Evolutionary conservation across 208 protist genomes (phyloP), one percentile per base, ranked within the genome.

Genomic region (Phytomonas sp.): DNA sequence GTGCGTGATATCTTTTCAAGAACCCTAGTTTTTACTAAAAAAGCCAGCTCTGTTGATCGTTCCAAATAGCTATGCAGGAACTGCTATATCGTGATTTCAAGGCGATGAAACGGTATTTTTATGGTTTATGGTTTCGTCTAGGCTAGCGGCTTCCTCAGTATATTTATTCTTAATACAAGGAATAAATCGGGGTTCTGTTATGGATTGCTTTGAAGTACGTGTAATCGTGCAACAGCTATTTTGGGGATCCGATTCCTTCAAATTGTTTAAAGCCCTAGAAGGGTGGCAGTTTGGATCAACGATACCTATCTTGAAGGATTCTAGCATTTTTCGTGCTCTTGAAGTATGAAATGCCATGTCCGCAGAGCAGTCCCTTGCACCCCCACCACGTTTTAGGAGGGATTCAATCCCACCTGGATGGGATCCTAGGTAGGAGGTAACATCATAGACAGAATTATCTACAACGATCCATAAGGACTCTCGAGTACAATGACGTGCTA

Each of bases 391-490:
- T 36, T 75, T 83, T 31, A 92, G 71, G 29, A 94, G 70, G 34
- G 87, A 82, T n/a, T 67, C 65, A 30, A 78, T 67, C 0, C 89
- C 89, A 13, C 89, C 89, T 0, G 86, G 86, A 67, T 94, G 89
- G 0, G 73, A 62, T 23, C 74, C 77, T 9, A 92, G 53, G 37
- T 91, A 69, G 15, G 79, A 56, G 11, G 89, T 92, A 30, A 92
- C 74, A 75, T 94, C 86, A 69, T 86, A 90, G n/a, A 95, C 79
- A 8, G 81, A 88, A 51, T 81, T 76, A 29, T 74, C 84, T 1
- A 78, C 72, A 56, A 92, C 68, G 62, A 92, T 89, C 85, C 86
- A 94, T 28, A 88, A 67, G 5, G 84, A 89, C 13, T 65, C 70
- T 28, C 72, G 66, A 31, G 85, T 80, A 66, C 78, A 84, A 69